Base-by-base conservation (phyloP, 2,329 filamentous ascomycete species). In the Coniochaeta sp. region DNA sequence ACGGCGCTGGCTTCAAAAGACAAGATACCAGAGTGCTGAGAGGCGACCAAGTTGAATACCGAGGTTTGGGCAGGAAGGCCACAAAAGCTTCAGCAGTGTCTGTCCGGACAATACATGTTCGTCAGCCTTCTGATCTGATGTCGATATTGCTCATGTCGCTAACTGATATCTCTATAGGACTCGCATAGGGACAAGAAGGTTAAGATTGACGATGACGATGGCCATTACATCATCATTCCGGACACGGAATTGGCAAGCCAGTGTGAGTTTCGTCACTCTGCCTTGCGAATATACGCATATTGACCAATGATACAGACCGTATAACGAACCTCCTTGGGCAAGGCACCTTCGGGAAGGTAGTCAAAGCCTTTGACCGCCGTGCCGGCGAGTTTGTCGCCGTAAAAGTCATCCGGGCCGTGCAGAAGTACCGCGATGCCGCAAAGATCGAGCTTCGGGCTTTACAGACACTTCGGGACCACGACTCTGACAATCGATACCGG, bases 291-390 rank as follows among this genome's bases (percentile, higher is more conserved):
- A 7, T 24, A 2, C 19, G 3, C 4, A 17, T 12, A 19, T n/a
- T 64, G 34, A 40, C 50, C 34, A 17, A n/a, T 31, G 2, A 3
- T 31, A 6, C 66, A 96, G 93, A 98, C 74, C 87, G 90, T 76
- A 93, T 99, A 67, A 81, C 89, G 62, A 92, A 91, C 67, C 82
- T 98, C 31, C 88, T 99, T 11, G 95, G 95, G 26, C 95, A 99
- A 76, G 95, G 95, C 64, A 99, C 95, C 0, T 99, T 99, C 72
- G 95, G 95, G 70, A 99, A 99, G 74, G 95, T 99, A 17, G 95
- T 99, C 19, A 89, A 97, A 73, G 95, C 95, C 58, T 88, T 85
- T 67, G 95, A 99, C 72, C 85, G 85, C 62, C 84, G 84, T 68
- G 87, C 86, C 64, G 88, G 88, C 66, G 91, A 93, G 72, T 72